Evolutionary conservation across 192 early-diverging fungal species (phyloP).

Genomic region (Allomyces javanicus): DNA sequence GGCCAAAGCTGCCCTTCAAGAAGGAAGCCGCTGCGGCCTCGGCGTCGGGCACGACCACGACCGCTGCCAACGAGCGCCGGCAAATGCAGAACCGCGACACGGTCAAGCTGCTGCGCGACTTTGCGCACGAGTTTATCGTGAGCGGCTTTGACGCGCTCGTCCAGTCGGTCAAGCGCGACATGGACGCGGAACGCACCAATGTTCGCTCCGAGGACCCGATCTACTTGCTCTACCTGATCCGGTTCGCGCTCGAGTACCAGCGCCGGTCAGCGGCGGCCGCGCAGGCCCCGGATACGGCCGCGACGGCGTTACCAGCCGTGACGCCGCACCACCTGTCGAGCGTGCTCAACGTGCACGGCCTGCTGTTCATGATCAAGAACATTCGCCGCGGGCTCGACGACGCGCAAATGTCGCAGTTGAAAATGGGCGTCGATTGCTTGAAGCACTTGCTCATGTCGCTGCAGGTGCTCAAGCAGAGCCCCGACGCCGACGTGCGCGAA

Average conservation of each 20-base stretch:
- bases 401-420: neutral
- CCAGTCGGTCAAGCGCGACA: constrained; percentile 5
- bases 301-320: neutral
- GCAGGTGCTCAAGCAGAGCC: neutral
- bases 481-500: neutral
- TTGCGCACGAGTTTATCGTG: constrained; percentile 4
- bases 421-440: neutral
- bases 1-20: neutral
- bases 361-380: neutral
- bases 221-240: constrained; percentile 1
- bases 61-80: neutral
- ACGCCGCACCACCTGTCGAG: neutral
- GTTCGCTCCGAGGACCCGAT: constrained; percentile 4
- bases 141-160: constrained; percentile 4
- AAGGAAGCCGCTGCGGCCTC: neutral
- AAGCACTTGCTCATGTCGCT: neutral
- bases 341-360: neutral
- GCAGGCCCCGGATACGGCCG: too few species aligned
- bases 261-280: too few species aligned
- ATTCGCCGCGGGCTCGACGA: neutral
- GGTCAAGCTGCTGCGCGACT: neutral
- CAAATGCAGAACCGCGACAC: neutral
- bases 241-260: constrained; percentile 4
- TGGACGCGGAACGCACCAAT: constrained; percentile 5
- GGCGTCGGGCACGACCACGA: too few species aligned